A percentile compares a stretch with the other conserved stretches of the same genome.
Evolutionary conservation across 2,329 filamentous ascomycete species (phyloP).

Genomic region (Pseudocercospora cruenta): DNA sequence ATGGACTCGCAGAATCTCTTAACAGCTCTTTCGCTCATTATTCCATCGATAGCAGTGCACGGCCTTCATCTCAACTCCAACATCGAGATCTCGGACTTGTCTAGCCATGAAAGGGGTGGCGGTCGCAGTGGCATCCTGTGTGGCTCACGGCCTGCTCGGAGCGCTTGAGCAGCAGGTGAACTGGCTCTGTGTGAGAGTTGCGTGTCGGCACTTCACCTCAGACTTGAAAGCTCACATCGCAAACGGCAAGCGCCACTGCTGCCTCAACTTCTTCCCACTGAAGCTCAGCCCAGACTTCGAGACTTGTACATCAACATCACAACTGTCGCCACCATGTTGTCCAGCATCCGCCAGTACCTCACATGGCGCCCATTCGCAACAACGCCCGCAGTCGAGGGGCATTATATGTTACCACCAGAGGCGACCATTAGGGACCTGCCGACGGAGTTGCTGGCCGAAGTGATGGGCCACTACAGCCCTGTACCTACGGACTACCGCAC

Average conservation of each 20-base stretch:
- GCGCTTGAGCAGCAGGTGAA: neutral
- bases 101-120: too few relatives aligned
- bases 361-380: neutral
- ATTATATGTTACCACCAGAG: neutral
- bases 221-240: neutral
- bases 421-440: slow-evolving; percentile 4
- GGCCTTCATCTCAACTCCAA: too few relatives aligned
- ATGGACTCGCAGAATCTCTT: too few relatives aligned
- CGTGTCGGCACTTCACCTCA: neutral
- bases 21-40: too few relatives aligned
- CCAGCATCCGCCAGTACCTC: neutral
- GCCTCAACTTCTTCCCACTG: neutral
- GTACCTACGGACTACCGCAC: neutral
- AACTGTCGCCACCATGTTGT: neutral
- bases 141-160: too few relatives aligned
- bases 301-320: neutral
- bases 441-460: slow-evolving; percentile 6
- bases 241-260: neutral
- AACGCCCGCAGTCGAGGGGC: neutral
- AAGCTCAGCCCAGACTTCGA: neutral
- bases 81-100: too few relatives aligned
- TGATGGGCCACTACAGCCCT: neutral
- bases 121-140: too few relatives aligned
- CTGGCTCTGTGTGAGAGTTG: neutral
- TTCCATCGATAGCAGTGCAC: too few relatives aligned